Percentiles rank a stretch among this genome's conserved stretches.
phyloP scores from a whole-genome alignment of 2,329 filamentous ascomycete genomes.

The Dryadomyces quercivorus region DNA sequence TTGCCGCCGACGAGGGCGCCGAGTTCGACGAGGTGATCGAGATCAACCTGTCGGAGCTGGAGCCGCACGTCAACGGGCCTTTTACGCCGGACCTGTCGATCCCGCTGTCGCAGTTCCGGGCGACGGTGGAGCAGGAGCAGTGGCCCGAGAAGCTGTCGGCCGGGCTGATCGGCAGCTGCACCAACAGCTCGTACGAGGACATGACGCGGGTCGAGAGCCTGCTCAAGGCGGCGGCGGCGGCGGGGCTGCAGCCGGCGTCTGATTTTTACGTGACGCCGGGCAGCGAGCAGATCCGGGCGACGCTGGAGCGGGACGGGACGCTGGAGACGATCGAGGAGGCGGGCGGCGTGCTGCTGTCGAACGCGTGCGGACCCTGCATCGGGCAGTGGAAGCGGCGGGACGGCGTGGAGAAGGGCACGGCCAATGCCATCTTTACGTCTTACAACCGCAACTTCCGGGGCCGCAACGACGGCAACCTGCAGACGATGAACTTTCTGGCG shows the following conservation, averaged over 20 bases:
- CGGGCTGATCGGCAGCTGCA: conserved; percentile 93
- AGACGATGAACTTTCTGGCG: conserved; percentile 97
- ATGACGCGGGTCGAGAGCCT: conserved; percentile 93
- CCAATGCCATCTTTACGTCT: conserved; percentile 89
- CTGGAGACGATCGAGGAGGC: conserved; percentile 75
- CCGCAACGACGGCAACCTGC: conserved; percentile 90
- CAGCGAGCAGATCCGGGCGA: conserved; percentile 92
- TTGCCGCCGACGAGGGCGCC: conserved; percentile 68
- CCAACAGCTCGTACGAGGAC: conserved; percentile 96
- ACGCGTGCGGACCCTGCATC: conserved; percentile 89
- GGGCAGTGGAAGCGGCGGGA: conserved; percentile 94
- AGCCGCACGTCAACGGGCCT: conserved; percentile 94
- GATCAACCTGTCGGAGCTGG: conserved; percentile 79
- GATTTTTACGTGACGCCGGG: conserved; percentile 96
- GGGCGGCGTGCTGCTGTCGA: conserved; percentile 81
- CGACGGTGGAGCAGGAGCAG: conserved; percentile 67
- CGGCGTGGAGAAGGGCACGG: conserved; percentile 67
- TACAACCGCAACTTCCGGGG: conserved; percentile 99
- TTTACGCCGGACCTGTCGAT: conserved; percentile 94
- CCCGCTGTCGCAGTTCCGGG: conserved; percentile 79
- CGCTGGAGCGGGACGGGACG: conserved; percentile 78
- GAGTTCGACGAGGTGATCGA: conserved; percentile 85
- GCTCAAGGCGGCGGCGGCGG: conserved; percentile 78
- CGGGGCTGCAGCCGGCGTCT: conserved; percentile 79
- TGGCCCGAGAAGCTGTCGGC: conserved; percentile 91